Evolutionary conservation across 1,139 yeast species (phyloP).

Genomic region (Taphrina betulina): DNA sequence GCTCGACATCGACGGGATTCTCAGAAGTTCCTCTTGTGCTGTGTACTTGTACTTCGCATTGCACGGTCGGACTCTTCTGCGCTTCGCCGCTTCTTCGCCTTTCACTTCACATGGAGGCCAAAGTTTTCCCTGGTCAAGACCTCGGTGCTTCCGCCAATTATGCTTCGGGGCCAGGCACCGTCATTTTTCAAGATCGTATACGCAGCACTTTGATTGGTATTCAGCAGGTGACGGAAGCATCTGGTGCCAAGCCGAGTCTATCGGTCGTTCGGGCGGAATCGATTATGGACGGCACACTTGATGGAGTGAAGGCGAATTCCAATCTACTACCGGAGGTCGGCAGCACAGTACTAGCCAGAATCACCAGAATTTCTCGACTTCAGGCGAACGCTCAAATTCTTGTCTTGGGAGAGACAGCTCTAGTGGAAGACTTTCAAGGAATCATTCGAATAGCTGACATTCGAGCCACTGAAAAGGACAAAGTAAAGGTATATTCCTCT

Average conservation of each 20-base stretch:
- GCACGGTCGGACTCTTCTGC: too few relatives aligned
- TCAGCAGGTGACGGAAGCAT: not conserved
- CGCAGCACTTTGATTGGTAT: constrained; percentile 33
- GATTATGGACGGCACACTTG: not conserved
- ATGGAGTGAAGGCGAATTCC: not conserved
- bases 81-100: too few relatives aligned
- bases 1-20: too few relatives aligned
- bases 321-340: constrained; percentile 72
- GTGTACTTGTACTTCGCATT: too few relatives aligned
- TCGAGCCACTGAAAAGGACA: constrained; percentile 86
- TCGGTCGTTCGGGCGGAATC: constrained; percentile 30
- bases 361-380: constrained; percentile 62
- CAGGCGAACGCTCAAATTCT: constrained; percentile 83
- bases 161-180: constrained; percentile 37
- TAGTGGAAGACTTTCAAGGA: constrained; percentile 77
- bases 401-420: constrained; percentile 59
- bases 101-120: not conserved
- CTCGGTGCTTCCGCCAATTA: constrained; percentile 36
- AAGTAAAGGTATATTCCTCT: constrained; percentile 71
- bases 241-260: constrained; percentile 18
- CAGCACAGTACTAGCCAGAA: constrained; percentile 75
- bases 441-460: constrained; percentile 65
- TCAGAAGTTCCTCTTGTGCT: too few relatives aligned
- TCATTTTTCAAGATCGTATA: constrained; percentile 33
- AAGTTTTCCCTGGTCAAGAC: constrained; percentile 37